Base-by-base conservation (phyloP, 495 filamentous ascomycete species). In the Penicillium bialowiezense region DNA sequence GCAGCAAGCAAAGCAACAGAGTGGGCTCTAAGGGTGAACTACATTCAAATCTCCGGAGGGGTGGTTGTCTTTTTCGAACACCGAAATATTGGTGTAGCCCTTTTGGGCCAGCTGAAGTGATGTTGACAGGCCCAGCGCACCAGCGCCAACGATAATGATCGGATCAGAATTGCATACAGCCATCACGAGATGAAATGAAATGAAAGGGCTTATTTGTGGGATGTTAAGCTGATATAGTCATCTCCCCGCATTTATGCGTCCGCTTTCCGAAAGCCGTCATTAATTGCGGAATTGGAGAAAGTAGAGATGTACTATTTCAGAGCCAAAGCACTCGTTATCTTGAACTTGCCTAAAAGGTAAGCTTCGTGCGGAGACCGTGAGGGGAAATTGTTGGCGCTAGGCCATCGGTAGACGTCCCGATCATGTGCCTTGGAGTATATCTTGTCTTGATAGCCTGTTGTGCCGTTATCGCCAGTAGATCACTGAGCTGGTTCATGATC, bases 81-180 rank as follows among this genome's bases (percentile, higher is more conserved):
- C 60, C 1, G 64, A 69, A 26, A 81, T 58, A 50, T 73, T 52
- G 15, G 48, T 68, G 50, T 78, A 77, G 12, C 75, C 78, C 20
- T 67, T 58, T 20, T 68, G 64, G 7, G 65, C 51, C 13, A 80
- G 65, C 54, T 79, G 74, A 13, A 76, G 63, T 18, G 76, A 77
- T 4, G 75, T 74, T 1, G 76, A 79, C 17, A 79, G 65, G 26
- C 75, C 76, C 33, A 73, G 77, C 24, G 74, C 71, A 19, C 75
- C 76, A 26, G 66, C 74, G 14, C 78, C 76, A n/a, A 75, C 50
- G n/a, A 62, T 52, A 32, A 62, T 47, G 15, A 62, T 59, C 5
- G 47, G 13, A 41, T 62, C 59, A 1, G 56, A 54, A 42, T 50
- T 49, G 21, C 56, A 59, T 31, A 56, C 43, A 8, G 48, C 56